These are phyloP conservation scores for Diphasiastrum complanatum DNA, from an alignment of 83 land plant genomes.

Conservation along the genomic window DNA sequence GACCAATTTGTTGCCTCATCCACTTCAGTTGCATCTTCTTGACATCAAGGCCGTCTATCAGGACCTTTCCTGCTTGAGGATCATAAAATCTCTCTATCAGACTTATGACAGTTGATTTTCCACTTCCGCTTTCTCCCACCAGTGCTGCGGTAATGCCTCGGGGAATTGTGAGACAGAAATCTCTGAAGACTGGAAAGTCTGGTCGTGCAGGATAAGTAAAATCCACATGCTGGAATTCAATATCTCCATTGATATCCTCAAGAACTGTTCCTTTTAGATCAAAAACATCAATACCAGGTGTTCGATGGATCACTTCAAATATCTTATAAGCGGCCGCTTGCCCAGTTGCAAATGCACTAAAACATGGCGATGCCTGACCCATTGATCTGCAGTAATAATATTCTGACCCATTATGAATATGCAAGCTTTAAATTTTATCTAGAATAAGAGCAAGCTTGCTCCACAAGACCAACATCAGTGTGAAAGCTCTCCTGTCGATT, in stretches of 20 bases:
- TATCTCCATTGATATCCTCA: constrained; percentile 35
- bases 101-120: constrained; percentile 44
- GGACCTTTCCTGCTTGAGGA: constrained; percentile 42
- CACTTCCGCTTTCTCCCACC: constrained; percentile 67
- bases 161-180: constrained; percentile 32
- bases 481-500: too few relatives aligned
- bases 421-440: too few relatives aligned
- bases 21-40: constrained; percentile 36
- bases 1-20: constrained; percentile 45
- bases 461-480: too few relatives aligned
- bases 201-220: constrained; percentile 59
- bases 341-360: constrained; percentile 42
- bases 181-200: constrained; percentile 41
- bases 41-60: constrained; percentile 38
- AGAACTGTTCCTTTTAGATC: constrained; percentile 21
- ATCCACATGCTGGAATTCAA: constrained; percentile 44
- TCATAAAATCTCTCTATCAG: constrained; percentile 54
- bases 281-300: constrained; percentile 43
- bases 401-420: constrained; percentile 7
- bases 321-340: constrained; percentile 50
- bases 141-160: constrained; percentile 44
- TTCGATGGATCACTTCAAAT: constrained; percentile 41
- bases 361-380: constrained; percentile 40
- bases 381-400: constrained; percentile 34
- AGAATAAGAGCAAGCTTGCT: too few relatives aligned